Percentiles rank a stretch among this genome's conserved stretches.
These are phyloP conservation scores for Aspergillus bridgeri DNA, from an alignment of 495 filamentous ascomycete species.

Conservation along the genomic window DNA sequence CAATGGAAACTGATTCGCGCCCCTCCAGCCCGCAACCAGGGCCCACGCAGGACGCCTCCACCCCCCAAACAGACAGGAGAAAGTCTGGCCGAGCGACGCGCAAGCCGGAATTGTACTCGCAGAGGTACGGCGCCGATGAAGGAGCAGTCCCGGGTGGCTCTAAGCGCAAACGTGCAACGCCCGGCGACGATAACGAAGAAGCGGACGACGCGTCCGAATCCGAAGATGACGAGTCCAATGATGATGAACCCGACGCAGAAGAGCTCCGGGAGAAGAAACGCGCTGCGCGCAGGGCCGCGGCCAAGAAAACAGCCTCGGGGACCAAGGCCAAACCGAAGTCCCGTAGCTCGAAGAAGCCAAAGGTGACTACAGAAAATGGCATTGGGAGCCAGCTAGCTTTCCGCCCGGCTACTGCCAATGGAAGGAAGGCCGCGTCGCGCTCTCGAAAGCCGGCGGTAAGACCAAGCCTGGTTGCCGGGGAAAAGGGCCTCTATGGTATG, in stretches of 20 bases:
- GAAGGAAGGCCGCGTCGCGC: conserved; percentile 36
- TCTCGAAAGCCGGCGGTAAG: conserved; percentile 55
- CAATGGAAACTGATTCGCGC: conserved; percentile 38
- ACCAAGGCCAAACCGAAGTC: conserved; percentile 27
- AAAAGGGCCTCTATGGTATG: conserved; percentile 75
- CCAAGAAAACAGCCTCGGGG: conserved; percentile 61
- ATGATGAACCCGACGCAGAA: conserved; percentile 63
- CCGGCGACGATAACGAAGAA: conserved; percentile 34
- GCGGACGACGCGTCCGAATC: conserved; percentile 56
- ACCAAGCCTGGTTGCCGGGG: conserved; percentile 60
- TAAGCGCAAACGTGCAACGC: conserved; percentile 54
- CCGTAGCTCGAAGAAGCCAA: conserved; percentile 46
- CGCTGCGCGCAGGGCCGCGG: conserved; percentile 39
- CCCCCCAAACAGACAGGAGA: conserved; percentile 57
- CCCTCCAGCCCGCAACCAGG: conserved; percentile 25
- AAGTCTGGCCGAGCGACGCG: conserved; percentile 80
- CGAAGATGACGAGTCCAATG: conserved; percentile 44
- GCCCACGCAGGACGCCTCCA: conserved; percentile 18
- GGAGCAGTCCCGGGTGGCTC: conserved; percentile 31
- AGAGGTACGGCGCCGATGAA: conserved; percentile 33
- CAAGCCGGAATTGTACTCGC: conserved; percentile 63
- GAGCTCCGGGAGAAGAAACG: conserved; percentile 57
- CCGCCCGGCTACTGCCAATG: conserved; percentile 44
- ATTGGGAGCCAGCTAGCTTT: conserved; percentile 47
- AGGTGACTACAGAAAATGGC: conserved; percentile 59